Percentiles rank a stretch among this genome's conserved stretches.
Conservation (phyloP, 208 protist species). For the Trypanosoma platydactyli region DNA sequence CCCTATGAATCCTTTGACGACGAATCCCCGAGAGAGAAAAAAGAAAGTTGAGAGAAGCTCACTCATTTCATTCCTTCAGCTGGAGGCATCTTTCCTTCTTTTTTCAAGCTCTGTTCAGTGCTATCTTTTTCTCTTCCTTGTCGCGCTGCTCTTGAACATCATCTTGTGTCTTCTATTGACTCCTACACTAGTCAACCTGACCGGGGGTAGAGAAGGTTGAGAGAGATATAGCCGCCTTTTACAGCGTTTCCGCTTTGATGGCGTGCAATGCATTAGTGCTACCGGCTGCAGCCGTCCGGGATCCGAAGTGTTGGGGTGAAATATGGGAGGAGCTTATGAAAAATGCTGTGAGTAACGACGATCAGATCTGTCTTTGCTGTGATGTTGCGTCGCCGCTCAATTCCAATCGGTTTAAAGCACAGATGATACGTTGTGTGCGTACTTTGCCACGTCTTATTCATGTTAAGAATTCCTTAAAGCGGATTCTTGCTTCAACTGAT, state of each 20-base stretch:
- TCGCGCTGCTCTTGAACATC: neutral
- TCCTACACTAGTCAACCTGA: neutral
- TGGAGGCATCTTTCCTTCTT: too few species aligned
- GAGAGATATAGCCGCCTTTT: too few species aligned
- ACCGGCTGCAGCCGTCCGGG: neutral
- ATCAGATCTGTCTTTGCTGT: conserved; percentile 49
- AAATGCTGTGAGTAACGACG: conserved; percentile 20
- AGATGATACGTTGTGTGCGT: conserved; percentile 60
- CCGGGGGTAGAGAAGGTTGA: neutral
- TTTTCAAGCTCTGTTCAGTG: too few species aligned
- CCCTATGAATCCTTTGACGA: too few species aligned
- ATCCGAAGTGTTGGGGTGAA: conserved; percentile 14
- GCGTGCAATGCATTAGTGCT: neutral
- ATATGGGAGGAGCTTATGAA: conserved; percentile 16
- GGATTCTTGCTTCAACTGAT: conserved; percentile 4
- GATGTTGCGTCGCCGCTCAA: conserved; percentile 47
- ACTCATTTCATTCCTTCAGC: too few species aligned
- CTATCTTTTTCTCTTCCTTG: too few species aligned
- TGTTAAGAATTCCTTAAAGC: conserved; percentile 48
- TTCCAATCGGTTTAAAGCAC: conserved; percentile 34
- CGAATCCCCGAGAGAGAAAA: too few species aligned
- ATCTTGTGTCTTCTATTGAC: conserved; percentile 1
- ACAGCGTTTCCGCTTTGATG: neutral
- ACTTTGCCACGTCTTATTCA: conserved; percentile 55
- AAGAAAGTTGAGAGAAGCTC: too few species aligned